A percentile compares a stretch with the other conserved stretches of the same genome.
phyloP scores from a whole-genome alignment of 768 basidiomycete species.

The Leccinum sublutescens region DNA sequence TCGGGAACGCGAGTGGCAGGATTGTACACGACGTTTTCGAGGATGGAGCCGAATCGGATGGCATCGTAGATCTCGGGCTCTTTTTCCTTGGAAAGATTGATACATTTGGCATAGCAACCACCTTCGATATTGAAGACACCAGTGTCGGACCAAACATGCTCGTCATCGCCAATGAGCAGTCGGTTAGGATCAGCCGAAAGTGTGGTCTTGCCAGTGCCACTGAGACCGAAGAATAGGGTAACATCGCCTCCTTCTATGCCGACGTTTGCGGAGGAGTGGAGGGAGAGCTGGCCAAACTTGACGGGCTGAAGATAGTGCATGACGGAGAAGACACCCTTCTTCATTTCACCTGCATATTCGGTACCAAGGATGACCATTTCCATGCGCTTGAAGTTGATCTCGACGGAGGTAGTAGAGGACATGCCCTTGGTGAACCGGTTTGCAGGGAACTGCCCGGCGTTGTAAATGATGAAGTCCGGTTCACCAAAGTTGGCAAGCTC shows the following conservation, averaged over 20 bases:
- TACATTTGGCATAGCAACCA: slow-evolving; percentile 97
- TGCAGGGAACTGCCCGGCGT: slow-evolving; percentile 99
- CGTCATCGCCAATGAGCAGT: slow-evolving; percentile 95
- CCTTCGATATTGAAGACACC: slow-evolving; percentile 99
- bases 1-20: slow-evolving; percentile 79
- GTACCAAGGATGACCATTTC: slow-evolving; percentile 99
- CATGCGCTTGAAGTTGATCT: slow-evolving; percentile 99
- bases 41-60: slow-evolving; percentile 92
- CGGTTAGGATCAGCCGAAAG: slow-evolving; percentile 95
- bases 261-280: slow-evolving; percentile 98
- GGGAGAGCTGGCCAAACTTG: slow-evolving; percentile 95
- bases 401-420: slow-evolving; percentile 98
- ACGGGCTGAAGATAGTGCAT: slow-evolving; percentile 99
- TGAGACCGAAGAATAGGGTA: slow-evolving; percentile 98
- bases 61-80: slow-evolving; percentile 98
- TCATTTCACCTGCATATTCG: slow-evolving; percentile 99
- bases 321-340: slow-evolving; percentile 99
- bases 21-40: slow-evolving; percentile 99
- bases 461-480: slow-evolving; percentile 99
- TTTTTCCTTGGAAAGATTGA: slow-evolving; percentile 95
- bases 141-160: slow-evolving; percentile 98
- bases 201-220: slow-evolving; percentile 98
- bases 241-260: slow-evolving; percentile 87
- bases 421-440: slow-evolving; percentile 99
- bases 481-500: slow-evolving; percentile 94